Evolutionary conservation across 108 stramenopile genomes (phyloP), one percentile per base, ranked within the genome.

Genomic region (Nitzschia inconspicua): DNA sequence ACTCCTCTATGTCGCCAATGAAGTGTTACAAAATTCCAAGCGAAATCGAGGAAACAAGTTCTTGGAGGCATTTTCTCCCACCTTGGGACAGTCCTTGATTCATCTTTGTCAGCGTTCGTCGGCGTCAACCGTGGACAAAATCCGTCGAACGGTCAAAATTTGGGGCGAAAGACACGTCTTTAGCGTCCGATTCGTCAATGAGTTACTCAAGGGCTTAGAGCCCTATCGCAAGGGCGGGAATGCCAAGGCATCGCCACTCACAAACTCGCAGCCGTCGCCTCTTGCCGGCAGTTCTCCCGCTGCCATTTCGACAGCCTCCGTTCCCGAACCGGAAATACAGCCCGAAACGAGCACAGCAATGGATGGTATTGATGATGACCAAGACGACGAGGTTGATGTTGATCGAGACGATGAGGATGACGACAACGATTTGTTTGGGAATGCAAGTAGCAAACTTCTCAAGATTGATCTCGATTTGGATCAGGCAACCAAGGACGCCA

Each of bases 1-100:
- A 13, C 66, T 93, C 9, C 62, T 93, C 24, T 93, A 93, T 66
- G 88, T 93, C 20, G 88, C 88, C 51, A 93, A 93, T 60, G 91
- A 93, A 68, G 84, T 85, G 5, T 37, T 93, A 39, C 91, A 93
- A 57, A 89, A 77, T 23, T 77, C 75, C 30, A 89, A 89, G 68
- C 61, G 88, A n/a, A 89, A 93, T 73, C 75, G 86, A n/a, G 87
- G 91, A 9, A 84, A 66, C 60, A 84, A 82, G 44, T 93, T 89
- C 53, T 42, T 93, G 50, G 91, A 89, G 65, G 87, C 87, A 10
- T 89, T 93, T 65, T 61, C 66, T 61, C 83, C 84, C 0, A 72
- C 86, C 8, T 51, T 88, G 55, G 86, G 86, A 7, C 81, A 81
- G 44, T 63, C 84, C 26, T 70, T 93, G 60, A 43, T 34, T 4